Conservation (phyloP, 306 rosid genomes). For the Begonia masoniana region DNA sequence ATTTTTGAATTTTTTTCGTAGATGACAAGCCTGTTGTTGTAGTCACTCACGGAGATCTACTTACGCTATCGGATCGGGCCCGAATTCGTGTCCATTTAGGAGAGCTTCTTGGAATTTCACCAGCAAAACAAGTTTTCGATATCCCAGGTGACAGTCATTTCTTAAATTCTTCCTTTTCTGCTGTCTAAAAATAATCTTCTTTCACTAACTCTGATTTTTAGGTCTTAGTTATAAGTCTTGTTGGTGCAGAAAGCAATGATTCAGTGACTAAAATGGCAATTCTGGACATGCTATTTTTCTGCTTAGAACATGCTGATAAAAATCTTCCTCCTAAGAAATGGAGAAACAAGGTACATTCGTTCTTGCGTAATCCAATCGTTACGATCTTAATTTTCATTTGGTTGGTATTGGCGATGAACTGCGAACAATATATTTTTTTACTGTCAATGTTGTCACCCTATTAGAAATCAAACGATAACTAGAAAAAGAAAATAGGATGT, state of each 20-base stretch:
- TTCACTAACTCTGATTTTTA: not conserved
- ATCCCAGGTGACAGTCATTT: slow-evolving; percentile 47
- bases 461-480: too few species aligned
- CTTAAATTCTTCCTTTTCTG: not conserved
- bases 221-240: slow-evolving; percentile 1
- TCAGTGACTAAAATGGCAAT: slow-evolving; percentile 36
- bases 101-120: slow-evolving; percentile 57
- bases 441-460: too few species aligned
- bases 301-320: slow-evolving; percentile 77
- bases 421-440: too few species aligned
- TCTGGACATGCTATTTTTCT: slow-evolving; percentile 45
- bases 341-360: slow-evolving; percentile 30
- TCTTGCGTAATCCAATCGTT: slow-evolving; percentile 2
- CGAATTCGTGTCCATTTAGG: slow-evolving; percentile 49
- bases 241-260: slow-evolving; percentile 43
- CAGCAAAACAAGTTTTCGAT: slow-evolving; percentile 69
- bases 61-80: slow-evolving; percentile 50
- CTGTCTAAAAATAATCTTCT: not conserved
- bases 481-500: too few species aligned
- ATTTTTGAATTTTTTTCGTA: slow-evolving; percentile 11
- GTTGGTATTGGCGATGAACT: too few species aligned
- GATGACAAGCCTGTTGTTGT: slow-evolving; percentile 85
- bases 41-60: slow-evolving; percentile 82
- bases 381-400: too few species aligned
- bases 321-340: slow-evolving; percentile 34